These are phyloP conservation scores for Gyromitra esculenta DNA, from an alignment of 2,329 filamentous ascomycete species.

Conservation along the genomic window DNA sequence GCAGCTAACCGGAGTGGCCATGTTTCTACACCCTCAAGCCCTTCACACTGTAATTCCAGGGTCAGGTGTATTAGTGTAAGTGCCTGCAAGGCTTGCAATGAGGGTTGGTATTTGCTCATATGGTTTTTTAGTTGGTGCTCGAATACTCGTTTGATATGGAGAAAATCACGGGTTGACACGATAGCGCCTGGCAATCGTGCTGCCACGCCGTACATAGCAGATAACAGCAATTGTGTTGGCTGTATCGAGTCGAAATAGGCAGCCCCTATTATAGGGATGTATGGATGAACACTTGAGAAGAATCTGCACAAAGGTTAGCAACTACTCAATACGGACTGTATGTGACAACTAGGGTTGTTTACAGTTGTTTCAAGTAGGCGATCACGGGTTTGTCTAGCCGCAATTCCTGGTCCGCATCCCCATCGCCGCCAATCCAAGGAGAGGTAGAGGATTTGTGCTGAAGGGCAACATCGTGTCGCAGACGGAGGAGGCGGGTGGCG, in stretches of 20 bases:
- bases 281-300: constrained; percentile 55
- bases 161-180: constrained; percentile 56
- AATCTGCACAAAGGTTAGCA: constrained; percentile 33
- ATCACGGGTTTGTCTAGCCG: constrained; percentile 54
- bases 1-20: constrained; percentile 56
- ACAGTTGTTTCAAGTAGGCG: constrained; percentile 52
- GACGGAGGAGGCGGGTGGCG: constrained; percentile 50
- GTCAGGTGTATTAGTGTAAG: constrained; percentile 56
- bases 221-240: constrained; percentile 53
- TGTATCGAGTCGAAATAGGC: constrained; percentile 53
- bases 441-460: constrained; percentile 51
- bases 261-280: constrained; percentile 56
- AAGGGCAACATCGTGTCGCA: constrained; percentile 54
- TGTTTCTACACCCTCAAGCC: constrained; percentile 55
- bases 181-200: constrained; percentile 54
- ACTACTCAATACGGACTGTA: neutral
- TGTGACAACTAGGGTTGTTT: neutral
- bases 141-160: constrained; percentile 56
- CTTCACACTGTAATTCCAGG: constrained; percentile 56
- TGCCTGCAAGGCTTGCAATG: constrained; percentile 55
- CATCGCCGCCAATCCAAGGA: constrained; percentile 52
- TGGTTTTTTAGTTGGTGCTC: constrained; percentile 54
- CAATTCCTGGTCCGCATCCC: constrained; percentile 52
- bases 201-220: constrained; percentile 56
- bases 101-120: constrained; percentile 55